Percentiles rank a stretch among this genome's conserved stretches.
These are phyloP conservation scores for Penicillium waksmanii DNA, from an alignment of 495 filamentous ascomycete genomes.

Conservation along the genomic window DNA sequence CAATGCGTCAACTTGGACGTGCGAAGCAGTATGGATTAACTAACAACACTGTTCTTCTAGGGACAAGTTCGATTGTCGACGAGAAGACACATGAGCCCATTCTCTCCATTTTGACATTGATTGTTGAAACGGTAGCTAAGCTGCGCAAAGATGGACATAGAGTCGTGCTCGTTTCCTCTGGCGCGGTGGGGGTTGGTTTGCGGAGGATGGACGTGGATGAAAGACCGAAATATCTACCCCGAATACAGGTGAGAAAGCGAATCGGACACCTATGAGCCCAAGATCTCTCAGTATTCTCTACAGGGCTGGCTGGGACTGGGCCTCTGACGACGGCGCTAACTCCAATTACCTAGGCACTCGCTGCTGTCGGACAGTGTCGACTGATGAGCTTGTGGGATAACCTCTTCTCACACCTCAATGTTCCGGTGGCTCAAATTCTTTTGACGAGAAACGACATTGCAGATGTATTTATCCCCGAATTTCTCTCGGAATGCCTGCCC, in stretches of 20 bases:
- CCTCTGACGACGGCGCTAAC: not conserved
- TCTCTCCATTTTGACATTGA: constrained; percentile 82
- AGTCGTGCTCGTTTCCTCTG: constrained; percentile 94
- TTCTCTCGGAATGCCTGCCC: not conserved
- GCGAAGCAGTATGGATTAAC: constrained; percentile 12
- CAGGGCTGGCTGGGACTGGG: no score
- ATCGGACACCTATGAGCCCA: not conserved
- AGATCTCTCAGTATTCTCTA: no score
- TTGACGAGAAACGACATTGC: constrained; percentile 97
- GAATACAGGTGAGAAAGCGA: constrained; percentile 65
- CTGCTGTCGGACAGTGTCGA: constrained; percentile 93
- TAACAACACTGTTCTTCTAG: constrained; percentile 46
- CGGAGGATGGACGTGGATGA: constrained; percentile 87
- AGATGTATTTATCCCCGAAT: constrained; percentile 61
- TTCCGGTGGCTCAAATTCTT: constrained; percentile 92
- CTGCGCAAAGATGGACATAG: constrained; percentile 88
- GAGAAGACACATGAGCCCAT: constrained; percentile 97
- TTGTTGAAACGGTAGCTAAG: constrained; percentile 88
- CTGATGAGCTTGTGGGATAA: constrained; percentile 96
- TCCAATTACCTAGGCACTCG: constrained; percentile 69
- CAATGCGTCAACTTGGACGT: constrained; percentile 6
- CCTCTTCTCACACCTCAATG: constrained; percentile 80
- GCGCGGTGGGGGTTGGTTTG: constrained; percentile 92
- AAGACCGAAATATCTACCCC: constrained; percentile 83
- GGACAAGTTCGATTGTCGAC: constrained; percentile 96